Conservation (phyloP, 768 basidiomycete species). For the Tulasnella sp. region DNA sequence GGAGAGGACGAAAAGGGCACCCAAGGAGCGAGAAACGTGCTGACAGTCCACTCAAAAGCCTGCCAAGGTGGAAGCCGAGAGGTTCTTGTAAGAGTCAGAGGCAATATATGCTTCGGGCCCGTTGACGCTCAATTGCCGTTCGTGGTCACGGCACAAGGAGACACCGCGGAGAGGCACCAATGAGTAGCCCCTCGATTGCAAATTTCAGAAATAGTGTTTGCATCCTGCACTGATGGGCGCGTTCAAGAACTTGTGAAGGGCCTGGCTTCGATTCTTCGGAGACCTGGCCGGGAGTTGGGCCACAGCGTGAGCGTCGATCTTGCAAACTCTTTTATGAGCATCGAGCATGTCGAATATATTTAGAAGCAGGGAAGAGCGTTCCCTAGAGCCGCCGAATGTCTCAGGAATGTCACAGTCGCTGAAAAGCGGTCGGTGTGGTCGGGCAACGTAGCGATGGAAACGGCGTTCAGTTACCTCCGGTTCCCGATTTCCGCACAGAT, state of each 20-base stretch:
- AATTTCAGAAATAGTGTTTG: not conserved
- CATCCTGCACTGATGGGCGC: not conserved
- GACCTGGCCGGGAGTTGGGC: not conserved
- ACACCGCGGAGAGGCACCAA: not conserved
- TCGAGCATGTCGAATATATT: not conserved
- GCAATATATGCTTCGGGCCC: not conserved
- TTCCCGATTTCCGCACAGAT: not conserved
- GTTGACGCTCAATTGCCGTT: not conserved
- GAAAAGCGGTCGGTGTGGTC: conserved; percentile 3
- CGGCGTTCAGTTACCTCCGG: conserved; percentile 15
- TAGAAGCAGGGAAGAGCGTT: not conserved
- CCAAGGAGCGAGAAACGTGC: not conserved
- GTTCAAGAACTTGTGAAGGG: not conserved
- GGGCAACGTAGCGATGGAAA: conserved; percentile 14
- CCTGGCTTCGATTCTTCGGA: not conserved
- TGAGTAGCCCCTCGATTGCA: not conserved
- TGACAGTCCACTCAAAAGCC: not conserved
- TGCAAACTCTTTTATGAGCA: not conserved
- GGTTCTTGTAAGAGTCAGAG: not conserved
- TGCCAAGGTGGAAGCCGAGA: not conserved
- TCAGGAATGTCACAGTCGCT: not conserved
- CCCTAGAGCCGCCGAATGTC: not conserved
- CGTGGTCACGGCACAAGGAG: not conserved
- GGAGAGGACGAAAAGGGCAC: not conserved
- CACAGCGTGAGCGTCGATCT: not conserved